Conservation (phyloP, 345 rosid species). For the Pelargonium nanum region DNA sequence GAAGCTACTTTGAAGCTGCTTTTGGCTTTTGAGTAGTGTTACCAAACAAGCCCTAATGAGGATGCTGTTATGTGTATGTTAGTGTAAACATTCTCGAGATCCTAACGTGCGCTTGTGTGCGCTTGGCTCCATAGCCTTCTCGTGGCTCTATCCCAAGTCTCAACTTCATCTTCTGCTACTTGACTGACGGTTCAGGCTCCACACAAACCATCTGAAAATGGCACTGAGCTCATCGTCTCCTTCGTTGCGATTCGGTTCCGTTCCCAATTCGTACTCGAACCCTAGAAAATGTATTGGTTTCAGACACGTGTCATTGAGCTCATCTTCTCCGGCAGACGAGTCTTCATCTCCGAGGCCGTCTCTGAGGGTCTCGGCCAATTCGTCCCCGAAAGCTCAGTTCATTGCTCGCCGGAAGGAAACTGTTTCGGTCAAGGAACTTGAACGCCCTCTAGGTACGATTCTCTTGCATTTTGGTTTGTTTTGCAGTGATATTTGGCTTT, state of each 20-base stretch:
- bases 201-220: neutral
- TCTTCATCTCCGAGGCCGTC: constrained; percentile 17
- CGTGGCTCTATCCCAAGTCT: neutral
- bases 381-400: constrained; percentile 59
- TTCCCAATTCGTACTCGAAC: neutral
- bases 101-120: neutral
- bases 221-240: neutral
- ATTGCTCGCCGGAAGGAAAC: constrained; percentile 72
- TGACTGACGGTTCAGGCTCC: neutral
- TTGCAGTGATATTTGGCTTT: constrained; percentile 3
- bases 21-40: no score
- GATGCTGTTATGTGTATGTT: no score
- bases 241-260: neutral
- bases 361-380: constrained; percentile 37
- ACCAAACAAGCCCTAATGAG: no score
- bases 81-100: neutral
- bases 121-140: no score
- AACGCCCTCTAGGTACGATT: constrained; percentile 75
- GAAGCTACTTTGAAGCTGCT: no score
- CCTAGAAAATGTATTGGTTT: neutral
- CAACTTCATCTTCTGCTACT: neutral
- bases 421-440: constrained; percentile 54
- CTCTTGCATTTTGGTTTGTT: neutral
- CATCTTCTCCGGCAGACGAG: neutral
- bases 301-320: neutral